Conservation (phyloP, 2,329 filamentous ascomycete genomes). For the Rhinocladiella mackenziei region DNA sequence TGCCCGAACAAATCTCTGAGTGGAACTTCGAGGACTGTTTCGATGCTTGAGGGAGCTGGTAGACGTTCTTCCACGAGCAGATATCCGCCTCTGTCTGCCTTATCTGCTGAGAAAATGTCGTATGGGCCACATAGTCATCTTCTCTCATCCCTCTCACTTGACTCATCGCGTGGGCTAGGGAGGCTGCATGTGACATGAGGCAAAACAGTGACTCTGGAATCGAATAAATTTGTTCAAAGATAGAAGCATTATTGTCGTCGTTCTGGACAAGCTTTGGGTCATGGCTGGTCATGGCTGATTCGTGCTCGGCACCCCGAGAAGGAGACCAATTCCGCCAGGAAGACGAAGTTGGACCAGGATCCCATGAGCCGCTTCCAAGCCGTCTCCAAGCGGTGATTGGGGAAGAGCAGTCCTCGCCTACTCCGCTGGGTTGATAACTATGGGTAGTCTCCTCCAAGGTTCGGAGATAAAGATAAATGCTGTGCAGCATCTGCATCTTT, state of each 20-base stretch:
- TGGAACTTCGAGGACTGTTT: neutral
- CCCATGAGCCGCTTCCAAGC: neutral
- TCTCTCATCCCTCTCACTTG: neutral
- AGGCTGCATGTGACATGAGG: conserved; percentile 1
- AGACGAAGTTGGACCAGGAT: neutral
- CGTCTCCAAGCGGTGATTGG: neutral
- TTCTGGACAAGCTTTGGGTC: neutral
- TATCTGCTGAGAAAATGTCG: conserved; percentile 2
- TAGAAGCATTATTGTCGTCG: neutral
- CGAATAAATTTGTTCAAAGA: conserved; percentile 11
- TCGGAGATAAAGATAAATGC: conserved; percentile 8
- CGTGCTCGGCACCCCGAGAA: no score
- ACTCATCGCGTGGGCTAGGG: neutral
- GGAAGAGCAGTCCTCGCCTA: no score
- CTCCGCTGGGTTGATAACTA: neutral
- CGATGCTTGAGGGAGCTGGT: neutral
- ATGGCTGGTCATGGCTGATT: neutral
- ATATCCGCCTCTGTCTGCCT: conserved; percentile 3
- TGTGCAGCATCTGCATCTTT: conserved; percentile 10
- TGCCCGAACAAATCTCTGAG: no score
- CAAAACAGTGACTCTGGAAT: conserved; percentile 4
- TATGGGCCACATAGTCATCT: neutral
- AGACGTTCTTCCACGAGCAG: conserved; percentile 6
- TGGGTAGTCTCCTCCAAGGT: conserved; percentile 4
- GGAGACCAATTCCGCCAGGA: no score